Percentiles rank a stretch among this genome's conserved stretches.
These are phyloP conservation scores for Dendrobium nobile DNA, from an alignment of 106 monocot genomes.

Conservation along the genomic window DNA sequence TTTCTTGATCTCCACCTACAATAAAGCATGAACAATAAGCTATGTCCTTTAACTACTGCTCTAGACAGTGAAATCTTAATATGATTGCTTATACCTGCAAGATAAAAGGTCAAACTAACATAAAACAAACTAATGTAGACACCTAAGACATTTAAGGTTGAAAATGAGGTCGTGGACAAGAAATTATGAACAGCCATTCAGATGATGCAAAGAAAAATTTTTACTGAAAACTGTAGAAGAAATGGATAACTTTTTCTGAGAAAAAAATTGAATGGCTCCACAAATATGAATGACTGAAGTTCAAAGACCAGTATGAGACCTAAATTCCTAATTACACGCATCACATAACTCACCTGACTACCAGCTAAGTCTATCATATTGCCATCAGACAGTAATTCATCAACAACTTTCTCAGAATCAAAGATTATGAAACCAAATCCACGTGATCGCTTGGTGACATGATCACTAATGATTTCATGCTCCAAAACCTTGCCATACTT, in stretches of 20 bases:
- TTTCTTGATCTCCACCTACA: slow-evolving; percentile 99
- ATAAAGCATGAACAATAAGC: slow-evolving; percentile 61
- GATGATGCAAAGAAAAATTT: too few relatives aligned
- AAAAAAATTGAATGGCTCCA: background rate
- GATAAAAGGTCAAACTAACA: background rate
- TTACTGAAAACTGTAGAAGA: too few relatives aligned
- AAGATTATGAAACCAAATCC: slow-evolving; percentile 96
- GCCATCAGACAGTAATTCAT: slow-evolving; percentile 75
- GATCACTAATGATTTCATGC: slow-evolving; percentile 87
- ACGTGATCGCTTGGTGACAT: slow-evolving; percentile 70
- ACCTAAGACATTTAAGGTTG: background rate
- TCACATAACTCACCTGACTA: slow-evolving; percentile 50
- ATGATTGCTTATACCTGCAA: background rate
- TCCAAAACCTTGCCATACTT: slow-evolving; percentile 75
- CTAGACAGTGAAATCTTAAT: slow-evolving; percentile 6
- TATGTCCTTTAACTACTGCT: slow-evolving; percentile 17
- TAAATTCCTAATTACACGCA: slow-evolving; percentile 8
- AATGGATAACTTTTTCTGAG: too few relatives aligned
- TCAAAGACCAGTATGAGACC: background rate
- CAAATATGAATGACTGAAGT: background rate
- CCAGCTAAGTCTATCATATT: slow-evolving; percentile 94
- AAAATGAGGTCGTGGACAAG: too few relatives aligned
- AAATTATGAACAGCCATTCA: too few relatives aligned
- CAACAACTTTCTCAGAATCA: slow-evolving; percentile 72
- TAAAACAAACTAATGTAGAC: background rate